phyloP scores from a whole-genome alignment of 1,284 basidiomycete genomes.

The Rhodotorula mucilaginosa region DNA sequence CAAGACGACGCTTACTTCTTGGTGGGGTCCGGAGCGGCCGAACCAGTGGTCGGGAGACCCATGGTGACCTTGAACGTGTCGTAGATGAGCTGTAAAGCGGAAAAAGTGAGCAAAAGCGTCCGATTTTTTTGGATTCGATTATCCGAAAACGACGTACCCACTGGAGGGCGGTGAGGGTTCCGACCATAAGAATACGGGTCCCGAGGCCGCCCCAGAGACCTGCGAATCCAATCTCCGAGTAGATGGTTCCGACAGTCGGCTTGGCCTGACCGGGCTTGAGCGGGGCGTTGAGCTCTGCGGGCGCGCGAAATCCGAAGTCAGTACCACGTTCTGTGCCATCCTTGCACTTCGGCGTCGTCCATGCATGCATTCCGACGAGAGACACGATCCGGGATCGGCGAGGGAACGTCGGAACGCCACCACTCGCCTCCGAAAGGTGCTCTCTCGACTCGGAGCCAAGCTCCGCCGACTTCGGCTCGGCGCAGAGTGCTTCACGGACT shows the following conservation, averaged over 20 bases:
- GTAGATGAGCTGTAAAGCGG: slow-evolving; percentile 37
- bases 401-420: no score
- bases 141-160: slow-evolving; percentile 29
- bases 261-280: slow-evolving; percentile 44
- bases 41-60: slow-evolving; percentile 42
- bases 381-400: no score
- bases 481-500: background rate
- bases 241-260: slow-evolving; percentile 46
- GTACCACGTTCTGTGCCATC: background rate
- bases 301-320: background rate
- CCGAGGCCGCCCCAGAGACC: slow-evolving; percentile 47
- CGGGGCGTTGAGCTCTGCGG: slow-evolving; percentile 44
- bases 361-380: no score
- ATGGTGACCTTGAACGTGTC: slow-evolving; percentile 43
- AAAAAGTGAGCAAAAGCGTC: no score
- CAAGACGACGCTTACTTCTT: slow-evolving; percentile 10
- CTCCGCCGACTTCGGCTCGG: background rate
- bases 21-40: slow-evolving; percentile 17
- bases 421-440: no score
- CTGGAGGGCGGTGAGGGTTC: slow-evolving; percentile 47
- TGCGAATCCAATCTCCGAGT: slow-evolving; percentile 46
- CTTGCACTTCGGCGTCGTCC: no score
- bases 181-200: slow-evolving; percentile 44
- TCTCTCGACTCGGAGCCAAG: no score
- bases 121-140: background rate